Conservation (phyloP, 495 filamentous ascomycete species). For the Hyaloscypha finlandica region DNA sequence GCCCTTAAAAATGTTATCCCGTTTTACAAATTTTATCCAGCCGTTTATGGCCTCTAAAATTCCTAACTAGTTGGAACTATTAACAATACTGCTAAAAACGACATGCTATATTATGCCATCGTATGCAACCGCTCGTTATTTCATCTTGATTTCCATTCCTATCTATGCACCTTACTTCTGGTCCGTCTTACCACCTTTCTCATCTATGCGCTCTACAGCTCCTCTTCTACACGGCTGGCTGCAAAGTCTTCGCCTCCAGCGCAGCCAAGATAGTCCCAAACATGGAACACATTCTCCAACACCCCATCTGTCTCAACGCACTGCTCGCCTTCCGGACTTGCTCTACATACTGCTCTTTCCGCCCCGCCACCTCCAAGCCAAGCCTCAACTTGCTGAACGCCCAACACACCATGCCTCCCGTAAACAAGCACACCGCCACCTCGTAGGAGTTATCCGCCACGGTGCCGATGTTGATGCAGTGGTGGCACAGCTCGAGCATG, state of each 20-base stretch:
- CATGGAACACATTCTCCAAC: constrained; percentile 28
- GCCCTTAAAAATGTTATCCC: no score
- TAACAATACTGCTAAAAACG: no score
- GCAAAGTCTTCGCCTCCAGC: constrained; percentile 17
- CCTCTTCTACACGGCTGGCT: background rate
- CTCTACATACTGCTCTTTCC: constrained; percentile 13
- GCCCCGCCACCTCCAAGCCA: background rate
- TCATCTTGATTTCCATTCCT: no score
- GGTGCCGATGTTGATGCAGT: constrained; percentile 25
- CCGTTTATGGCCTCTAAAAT: no score
- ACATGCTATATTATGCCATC: no score
- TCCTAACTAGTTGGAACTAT: no score
- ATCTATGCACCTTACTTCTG: background rate
- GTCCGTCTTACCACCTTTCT: background rate
- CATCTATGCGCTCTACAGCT: background rate
- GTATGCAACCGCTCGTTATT: no score
- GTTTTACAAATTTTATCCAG: no score
- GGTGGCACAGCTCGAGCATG: constrained; percentile 30
- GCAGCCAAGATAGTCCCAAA: constrained; percentile 27
- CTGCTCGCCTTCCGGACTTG: constrained; percentile 24
- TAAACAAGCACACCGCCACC: constrained; percentile 33
- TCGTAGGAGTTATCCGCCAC: constrained; percentile 30
- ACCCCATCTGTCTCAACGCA: constrained; percentile 26
- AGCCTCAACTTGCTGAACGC: constrained; percentile 21
- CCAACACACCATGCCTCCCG: constrained; percentile 33